Conservation (phyloP, 148 eudicot species). For the Silene latifolia region DNA sequence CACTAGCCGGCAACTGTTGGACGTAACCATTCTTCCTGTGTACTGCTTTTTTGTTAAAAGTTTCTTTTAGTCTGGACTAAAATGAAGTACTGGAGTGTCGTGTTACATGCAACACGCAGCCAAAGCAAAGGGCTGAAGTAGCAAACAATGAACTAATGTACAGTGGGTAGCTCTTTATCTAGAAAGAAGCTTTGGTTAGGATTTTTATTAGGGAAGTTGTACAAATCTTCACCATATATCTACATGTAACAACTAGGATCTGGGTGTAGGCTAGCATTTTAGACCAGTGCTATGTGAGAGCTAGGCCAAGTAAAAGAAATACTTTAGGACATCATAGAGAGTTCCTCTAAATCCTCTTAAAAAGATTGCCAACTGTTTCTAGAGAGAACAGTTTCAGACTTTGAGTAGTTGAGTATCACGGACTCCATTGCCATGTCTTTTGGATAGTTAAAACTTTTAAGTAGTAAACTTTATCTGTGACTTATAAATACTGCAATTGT, state of each 20-base stretch:
- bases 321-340: background rate
- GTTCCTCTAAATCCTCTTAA: background rate
- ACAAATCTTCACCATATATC: background rate
- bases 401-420: background rate
- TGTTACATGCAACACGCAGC: no score
- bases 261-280: no score
- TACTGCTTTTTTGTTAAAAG: no score
- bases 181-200: background rate
- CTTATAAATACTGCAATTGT: constrained; percentile 71
- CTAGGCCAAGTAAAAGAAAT: no score
- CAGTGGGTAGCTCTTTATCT: background rate
- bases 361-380: background rate
- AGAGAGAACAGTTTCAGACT: background rate
- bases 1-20: no score
- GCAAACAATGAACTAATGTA: background rate
- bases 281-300: no score
- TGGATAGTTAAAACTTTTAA: no score
- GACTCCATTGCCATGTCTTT: background rate
- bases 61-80: no score
- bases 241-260: no score
- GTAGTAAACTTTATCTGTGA: constrained; percentile 46
- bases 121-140: no score
- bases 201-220: background rate
- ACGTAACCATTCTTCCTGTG: no score
- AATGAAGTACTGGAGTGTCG: no score